These are phyloP conservation scores for Soucietia sequanensis DNA, from an alignment of 805 yeast genomes.

Conservation along the genomic window DNA sequence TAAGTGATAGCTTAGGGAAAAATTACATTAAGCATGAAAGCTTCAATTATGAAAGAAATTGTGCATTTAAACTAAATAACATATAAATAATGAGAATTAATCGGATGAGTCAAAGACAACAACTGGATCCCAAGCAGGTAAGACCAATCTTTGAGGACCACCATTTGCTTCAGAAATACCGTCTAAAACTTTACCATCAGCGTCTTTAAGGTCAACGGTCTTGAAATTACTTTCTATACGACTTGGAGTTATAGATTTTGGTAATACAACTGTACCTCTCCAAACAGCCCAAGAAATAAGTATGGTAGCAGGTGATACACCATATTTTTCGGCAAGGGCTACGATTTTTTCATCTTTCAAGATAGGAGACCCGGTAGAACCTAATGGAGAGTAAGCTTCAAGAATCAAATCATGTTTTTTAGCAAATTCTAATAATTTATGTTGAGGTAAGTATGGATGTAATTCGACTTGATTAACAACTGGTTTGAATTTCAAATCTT, in stretches of 20 bases:
- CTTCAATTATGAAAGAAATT: not conserved
- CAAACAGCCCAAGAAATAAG: conserved; percentile 28
- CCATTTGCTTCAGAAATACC: conserved; percentile 21
- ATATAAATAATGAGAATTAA: not conserved
- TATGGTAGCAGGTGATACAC: conserved; percentile 19
- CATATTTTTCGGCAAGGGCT: conserved; percentile 19
- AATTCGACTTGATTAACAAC: conserved; percentile 51
- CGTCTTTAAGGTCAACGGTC: conserved; percentile 22
- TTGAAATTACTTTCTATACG: conserved; percentile 26
- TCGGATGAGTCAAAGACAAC: conserved; percentile 22
- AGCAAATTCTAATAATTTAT: conserved; percentile 53
- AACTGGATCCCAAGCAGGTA: conserved; percentile 34
- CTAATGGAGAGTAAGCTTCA: conserved; percentile 32
- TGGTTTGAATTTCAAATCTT: conserved; percentile 39
- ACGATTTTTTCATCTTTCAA: conserved; percentile 17
- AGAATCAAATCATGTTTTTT: conserved; percentile 34
- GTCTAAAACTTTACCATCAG: conserved; percentile 24
- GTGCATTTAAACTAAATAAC: not conserved
- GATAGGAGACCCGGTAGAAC: conserved; percentile 26
- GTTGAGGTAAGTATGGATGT: conserved; percentile 50
- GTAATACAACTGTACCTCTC: conserved; percentile 27
- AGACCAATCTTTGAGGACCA: conserved; percentile 30
- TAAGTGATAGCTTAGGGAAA: not conserved
- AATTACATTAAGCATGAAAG: not conserved
- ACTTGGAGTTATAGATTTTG: conserved; percentile 23